Base-by-base conservation (phyloP, 805 yeast species). In the Saccharomycopsis olivae region DNA sequence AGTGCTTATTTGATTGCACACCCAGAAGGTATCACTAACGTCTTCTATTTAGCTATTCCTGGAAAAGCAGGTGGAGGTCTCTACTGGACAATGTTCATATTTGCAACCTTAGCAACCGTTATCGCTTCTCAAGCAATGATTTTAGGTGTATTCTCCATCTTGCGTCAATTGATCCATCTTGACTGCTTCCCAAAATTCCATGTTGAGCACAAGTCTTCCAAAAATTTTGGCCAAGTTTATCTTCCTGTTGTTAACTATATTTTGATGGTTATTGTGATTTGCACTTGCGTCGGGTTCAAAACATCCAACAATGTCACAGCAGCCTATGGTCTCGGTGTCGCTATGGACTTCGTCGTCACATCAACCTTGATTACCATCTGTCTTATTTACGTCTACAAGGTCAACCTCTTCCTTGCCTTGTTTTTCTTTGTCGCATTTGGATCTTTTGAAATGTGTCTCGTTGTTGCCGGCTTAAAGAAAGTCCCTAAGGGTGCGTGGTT, bases 401-500 rank as follows among this genome's bases (percentile, higher is more conserved):
- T 52, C 35, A 55, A 62, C 45, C 49, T 64, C 40, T 40, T 63
- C 18, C 44, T 64, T 42, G 60, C 66, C 2, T 28, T 64, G 1
- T 31, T 55, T 4, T 67, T 61, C 47, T 52, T 62, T 24, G 34
- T 60, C 18, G n/a, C 31, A 1, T 72, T 72, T 48, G 61, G 68
- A 5, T 64, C 75, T 0, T 55, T 74, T 27, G 80, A 74, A 48
- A 47, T 59, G 31, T 52, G 63, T 31, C 55, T 72, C 49, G 60
- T 73, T 14, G 54, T 64, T 38, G 64, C 78, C 3, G 73, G 71
- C 40, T 47, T 70, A 47, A 64, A 60, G 48, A 74, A 74, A 52
- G 65, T 74, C 2, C 65, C 69, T 0, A 71, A 69, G 45, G 81
- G 79, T 29, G 81, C 78, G 1, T 74, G 80, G 81, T 72, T 73